Base-by-base conservation (phyloP, 495 filamentous ascomycete genomes). In the Lophiostoma macrostomum region DNA sequence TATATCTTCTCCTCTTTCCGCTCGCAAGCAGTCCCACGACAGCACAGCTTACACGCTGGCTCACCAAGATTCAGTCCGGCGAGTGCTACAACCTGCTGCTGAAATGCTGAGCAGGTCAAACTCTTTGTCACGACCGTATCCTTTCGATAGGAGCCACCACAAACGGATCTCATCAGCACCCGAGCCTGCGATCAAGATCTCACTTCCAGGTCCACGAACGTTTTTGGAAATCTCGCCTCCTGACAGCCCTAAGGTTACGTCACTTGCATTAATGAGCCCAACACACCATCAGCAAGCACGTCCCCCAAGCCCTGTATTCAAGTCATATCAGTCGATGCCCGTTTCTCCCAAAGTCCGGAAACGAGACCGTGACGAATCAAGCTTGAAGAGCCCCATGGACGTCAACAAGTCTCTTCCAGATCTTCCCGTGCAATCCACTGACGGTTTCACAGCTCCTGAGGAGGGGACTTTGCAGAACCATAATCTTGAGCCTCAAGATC, bases 141-240 rank as follows among this genome's bases (percentile, higher is more conserved):
- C 42, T 10, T 25, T 45, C 13, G 36, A 50, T 12, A 45, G 37
- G 19, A 50, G 20, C 16, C 37, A 16, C 31, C 60, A 63, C 30
- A 63, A 58, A 25, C 60, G 60, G 14, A 50, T 63, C 14, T 46
- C 42, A 3, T 63, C 60, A 27, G 60, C 60, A 7, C 60, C 60
- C 1, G 58, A 61, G 34, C 13, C 58, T 28, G 28, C 41, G 2
- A 34, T 43, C 22, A 6, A 43, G 6, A 20, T n/a, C 39, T 28
- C 4, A 13, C n/a, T 27, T 43, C 39, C 6, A 24, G 4, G 5
- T 25, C 34, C 35, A 41, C 34, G 35, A 22, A 28, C 47, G n/a
- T 40, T 51, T 24, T 18, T 22, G 5, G 39, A 42, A 42, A 8
- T 25, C 18, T 42, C 22, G 4, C 22, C 39, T 8, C 43, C 43